phyloP scores from a whole-genome alignment of 2,329 filamentous ascomycete genomes.

The Beauveria varroae region DNA sequence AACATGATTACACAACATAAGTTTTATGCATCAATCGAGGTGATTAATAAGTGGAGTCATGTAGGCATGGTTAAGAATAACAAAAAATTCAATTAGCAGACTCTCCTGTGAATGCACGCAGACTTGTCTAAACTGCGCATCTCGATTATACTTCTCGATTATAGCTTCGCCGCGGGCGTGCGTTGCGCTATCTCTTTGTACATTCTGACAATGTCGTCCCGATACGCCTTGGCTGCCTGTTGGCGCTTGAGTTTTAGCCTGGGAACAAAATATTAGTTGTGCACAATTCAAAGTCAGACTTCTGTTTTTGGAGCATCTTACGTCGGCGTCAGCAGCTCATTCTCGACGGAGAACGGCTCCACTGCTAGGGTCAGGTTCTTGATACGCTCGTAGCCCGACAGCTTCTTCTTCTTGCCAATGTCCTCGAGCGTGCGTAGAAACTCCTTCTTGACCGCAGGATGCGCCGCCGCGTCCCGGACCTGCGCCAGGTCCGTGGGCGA shows the following conservation, averaged over 20 bases:
- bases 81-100: no score
- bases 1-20: neutral
- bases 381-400: slow-evolving; percentile 86
- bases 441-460: slow-evolving; percentile 65
- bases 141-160: slow-evolving; percentile 24
- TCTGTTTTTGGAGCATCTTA: slow-evolving; percentile 40
- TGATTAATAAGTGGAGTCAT: no score
- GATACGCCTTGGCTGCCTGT: slow-evolving; percentile 46
- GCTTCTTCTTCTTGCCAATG: slow-evolving; percentile 75
- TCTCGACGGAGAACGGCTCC: slow-evolving; percentile 90
- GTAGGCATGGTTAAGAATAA: no score
- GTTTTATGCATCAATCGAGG: no score
- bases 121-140: neutral
- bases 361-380: slow-evolving; percentile 65
- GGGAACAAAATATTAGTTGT: slow-evolving; percentile 10
- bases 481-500: slow-evolving; percentile 56
- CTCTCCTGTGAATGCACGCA: no score
- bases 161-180: slow-evolving; percentile 38
- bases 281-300: neutral
- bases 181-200: slow-evolving; percentile 44
- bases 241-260: slow-evolving; percentile 56
- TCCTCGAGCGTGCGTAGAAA: slow-evolving; percentile 72
- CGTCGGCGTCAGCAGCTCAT: slow-evolving; percentile 83
- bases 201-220: slow-evolving; percentile 46
- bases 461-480: slow-evolving; percentile 57